Percentiles rank a stretch among this genome's conserved stretches.
phyloP scores from a whole-genome alignment of 345 rosid species.

The Triadica sebifera region DNA sequence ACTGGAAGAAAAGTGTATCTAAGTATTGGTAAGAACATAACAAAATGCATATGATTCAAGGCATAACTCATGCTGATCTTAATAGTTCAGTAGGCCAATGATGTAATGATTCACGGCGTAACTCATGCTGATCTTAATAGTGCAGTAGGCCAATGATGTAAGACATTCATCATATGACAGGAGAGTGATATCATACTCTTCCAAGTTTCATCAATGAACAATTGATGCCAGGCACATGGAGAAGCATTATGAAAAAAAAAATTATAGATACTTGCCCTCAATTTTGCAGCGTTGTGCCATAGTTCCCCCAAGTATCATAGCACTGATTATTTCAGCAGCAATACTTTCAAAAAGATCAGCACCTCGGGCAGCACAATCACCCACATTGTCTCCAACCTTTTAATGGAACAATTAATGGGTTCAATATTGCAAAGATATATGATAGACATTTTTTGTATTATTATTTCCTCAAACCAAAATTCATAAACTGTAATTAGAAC shows the following conservation, averaged over 20 bases:
- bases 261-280: slow-evolving; percentile 51
- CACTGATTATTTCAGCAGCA: slow-evolving; percentile 98
- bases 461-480: not conserved
- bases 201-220: not conserved
- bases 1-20: slow-evolving; percentile 3
- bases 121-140: not conserved
- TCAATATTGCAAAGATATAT: not conserved
- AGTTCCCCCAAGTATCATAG: slow-evolving; percentile 99
- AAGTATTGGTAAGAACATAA: slow-evolving; percentile 4
- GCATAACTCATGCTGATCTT: not conserved
- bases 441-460: not conserved
- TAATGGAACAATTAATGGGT: not conserved
- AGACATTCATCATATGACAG: not conserved
- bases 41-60: slow-evolving; percentile 4
- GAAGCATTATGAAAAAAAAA: not conserved
- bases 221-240: not conserved
- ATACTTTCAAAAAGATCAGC: slow-evolving; percentile 99
- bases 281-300: slow-evolving; percentile 94
- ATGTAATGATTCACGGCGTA: slow-evolving; percentile 1
- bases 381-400: slow-evolving; percentile 99
- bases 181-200: not conserved
- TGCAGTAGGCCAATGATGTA: not conserved
- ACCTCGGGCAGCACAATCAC: slow-evolving; percentile 99
- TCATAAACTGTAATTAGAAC: not conserved
- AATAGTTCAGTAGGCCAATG: not conserved